These are phyloP conservation scores for Salicornia ramosissima DNA, from an alignment of 148 eudicot species.

Conservation along the genomic window DNA sequence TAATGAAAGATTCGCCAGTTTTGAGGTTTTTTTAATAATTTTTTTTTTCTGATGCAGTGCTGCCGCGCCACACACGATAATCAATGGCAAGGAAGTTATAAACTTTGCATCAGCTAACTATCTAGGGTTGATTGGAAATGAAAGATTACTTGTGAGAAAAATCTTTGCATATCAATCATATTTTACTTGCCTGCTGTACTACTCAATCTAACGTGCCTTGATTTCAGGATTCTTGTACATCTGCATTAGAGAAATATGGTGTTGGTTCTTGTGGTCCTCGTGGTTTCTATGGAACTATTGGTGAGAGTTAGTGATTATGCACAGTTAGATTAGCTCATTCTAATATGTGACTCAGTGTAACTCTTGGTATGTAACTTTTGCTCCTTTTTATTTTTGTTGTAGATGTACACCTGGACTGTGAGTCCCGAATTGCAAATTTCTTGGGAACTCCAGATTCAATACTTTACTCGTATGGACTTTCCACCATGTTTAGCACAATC, in stretches of 20 bases:
- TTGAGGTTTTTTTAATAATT: not conserved
- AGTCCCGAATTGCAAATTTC: constrained; percentile 83
- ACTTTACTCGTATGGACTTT: constrained; percentile 90
- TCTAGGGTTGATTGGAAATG: constrained; percentile 74
- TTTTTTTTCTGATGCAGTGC: constrained; percentile 48
- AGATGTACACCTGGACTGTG: constrained; percentile 99
- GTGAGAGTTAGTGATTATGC: constrained; percentile 33
- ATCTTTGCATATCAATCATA: not conserved
- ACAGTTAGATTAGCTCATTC: not conserved
- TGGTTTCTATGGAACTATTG: constrained; percentile 96
- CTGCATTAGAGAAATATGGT: constrained; percentile 89
- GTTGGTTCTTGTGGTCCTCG: constrained; percentile 99
- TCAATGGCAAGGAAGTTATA: constrained; percentile 74
- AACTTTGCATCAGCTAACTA: constrained; percentile 93
- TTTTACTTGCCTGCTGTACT: not conserved
- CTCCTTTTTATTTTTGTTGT: constrained; percentile 17
- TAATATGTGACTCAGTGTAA: not conserved
- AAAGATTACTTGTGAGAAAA: constrained; percentile 66
- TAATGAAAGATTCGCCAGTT: not conserved
- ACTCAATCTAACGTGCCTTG: constrained; percentile 17
- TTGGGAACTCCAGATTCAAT: constrained; percentile 94
- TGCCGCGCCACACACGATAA: constrained; percentile 74
- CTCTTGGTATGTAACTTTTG: not conserved
- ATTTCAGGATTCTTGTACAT: constrained; percentile 77
- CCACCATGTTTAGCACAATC: constrained; percentile 90